Base-by-base conservation (phyloP, 2,329 filamentous ascomycete genomes). In the Exophiala sideris region DNA sequence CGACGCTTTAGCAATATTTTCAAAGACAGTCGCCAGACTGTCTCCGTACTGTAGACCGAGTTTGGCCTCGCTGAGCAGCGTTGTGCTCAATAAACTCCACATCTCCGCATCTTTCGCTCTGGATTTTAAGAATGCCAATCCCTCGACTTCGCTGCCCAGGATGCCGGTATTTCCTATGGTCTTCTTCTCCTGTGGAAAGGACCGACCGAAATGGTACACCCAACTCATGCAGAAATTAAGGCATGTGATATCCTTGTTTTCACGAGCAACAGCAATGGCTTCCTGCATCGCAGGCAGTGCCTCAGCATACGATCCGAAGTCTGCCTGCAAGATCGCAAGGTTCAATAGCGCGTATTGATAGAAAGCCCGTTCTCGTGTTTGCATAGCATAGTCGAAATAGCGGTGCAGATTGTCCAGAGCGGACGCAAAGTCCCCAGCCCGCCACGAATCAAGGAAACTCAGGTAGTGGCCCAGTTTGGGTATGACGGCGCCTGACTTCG, bases 321-420 rank as follows among this genome's bases (percentile, higher is more conserved):
- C 94, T 12, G 91, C 89, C 67, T 99, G 92, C 3, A 97, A 80
- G 33, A 96, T 89, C 3, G 91, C 92, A 54, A 96, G 81, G 66
- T 96, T 96, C 67, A 99, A 85, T 11, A 97, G 75, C 0, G 94
- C 94, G 67, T 96, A 96, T 67, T 97, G 94, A 66, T 99, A 97
- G 64, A 91, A 91, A 4, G 88, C 82, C 20, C 88, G 85, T 64
- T 95, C 88, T 56, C 85, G 78, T 62, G 85, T 88, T 65, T 94
- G 88, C 83, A 95, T 91, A 1, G 91, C 94, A 70, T 96, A 96
- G 70, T 99, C 94, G 65, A 96, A 99, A 70, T 96, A 99, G 48
- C 90, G 86, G 69, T 97, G 91, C 16, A 99, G 78, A 62, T 86
- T 86, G 65, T 99, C 92, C 67, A 96, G 94, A 0, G 94, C 88